Evolutionary conservation across 768 basidiomycete genomes (phyloP).

Genomic region (Termitomyces sp.): DNA sequence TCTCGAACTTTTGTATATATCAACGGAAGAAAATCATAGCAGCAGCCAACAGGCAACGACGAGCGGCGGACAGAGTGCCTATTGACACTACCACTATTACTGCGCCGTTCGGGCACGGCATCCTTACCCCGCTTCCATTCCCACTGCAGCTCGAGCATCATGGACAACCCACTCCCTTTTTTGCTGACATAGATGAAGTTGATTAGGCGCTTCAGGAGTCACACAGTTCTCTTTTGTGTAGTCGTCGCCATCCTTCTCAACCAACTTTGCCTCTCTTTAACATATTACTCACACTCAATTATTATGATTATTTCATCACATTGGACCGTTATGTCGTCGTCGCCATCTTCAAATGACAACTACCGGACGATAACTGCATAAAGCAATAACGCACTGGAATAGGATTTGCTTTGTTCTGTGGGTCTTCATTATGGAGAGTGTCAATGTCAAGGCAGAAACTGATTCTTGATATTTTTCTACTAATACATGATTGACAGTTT

Average conservation of each 20-base stretch:
- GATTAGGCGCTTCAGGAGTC: slow-evolving; percentile 16
- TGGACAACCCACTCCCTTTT: not conserved
- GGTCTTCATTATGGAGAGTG: too few relatives aligned
- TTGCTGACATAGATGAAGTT: slow-evolving; percentile 24
- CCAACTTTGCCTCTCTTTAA: not conserved
- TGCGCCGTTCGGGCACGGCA: not conserved
- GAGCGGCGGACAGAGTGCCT: slow-evolving; percentile 10
- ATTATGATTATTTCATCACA: too few relatives aligned
- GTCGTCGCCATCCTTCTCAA: not conserved
- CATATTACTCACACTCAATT: too few relatives aligned
- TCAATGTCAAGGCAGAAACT: too few relatives aligned
- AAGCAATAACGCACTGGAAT: too few relatives aligned
- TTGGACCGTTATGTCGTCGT: too few relatives aligned
- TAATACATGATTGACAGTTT: too few relatives aligned
- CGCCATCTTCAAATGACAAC: too few relatives aligned
- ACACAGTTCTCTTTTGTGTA: not conserved
- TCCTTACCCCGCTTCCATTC: not conserved
- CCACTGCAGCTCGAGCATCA: slow-evolving; percentile 1
- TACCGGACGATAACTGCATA: too few relatives aligned
- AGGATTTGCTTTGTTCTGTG: too few relatives aligned
- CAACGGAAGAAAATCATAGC: slow-evolving; percentile 37
- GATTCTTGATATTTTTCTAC: too few relatives aligned
- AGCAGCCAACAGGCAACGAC: slow-evolving; percentile 17
- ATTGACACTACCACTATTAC: not conserved
- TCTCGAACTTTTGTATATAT: slow-evolving; percentile 42